These are phyloP conservation scores for Stagonosporopsis chrysanthemi DNA, from an alignment of 2,329 filamentous ascomycete genomes.

Conservation along the genomic window DNA sequence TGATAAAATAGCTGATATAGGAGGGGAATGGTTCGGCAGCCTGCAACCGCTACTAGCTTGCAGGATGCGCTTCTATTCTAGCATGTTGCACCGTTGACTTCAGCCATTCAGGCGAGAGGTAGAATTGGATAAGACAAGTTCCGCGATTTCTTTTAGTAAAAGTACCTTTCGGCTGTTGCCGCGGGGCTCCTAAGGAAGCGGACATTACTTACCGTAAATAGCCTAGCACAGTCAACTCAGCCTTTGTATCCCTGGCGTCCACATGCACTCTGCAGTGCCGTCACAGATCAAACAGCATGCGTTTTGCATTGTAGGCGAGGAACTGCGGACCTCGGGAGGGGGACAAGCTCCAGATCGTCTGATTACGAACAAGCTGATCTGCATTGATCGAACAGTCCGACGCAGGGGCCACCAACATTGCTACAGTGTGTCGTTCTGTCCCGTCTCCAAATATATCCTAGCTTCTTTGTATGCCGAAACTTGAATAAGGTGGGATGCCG, in stretches of 20 bases:
- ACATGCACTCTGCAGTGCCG: not conserved
- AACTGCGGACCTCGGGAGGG: not conserved
- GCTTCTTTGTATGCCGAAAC: not conserved
- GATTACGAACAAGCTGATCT: not conserved
- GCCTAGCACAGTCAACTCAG: not conserved
- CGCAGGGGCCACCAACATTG: not conserved
- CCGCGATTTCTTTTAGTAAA: not conserved
- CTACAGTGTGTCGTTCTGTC: not conserved
- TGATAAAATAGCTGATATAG: not conserved
- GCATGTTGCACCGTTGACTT: not conserved
- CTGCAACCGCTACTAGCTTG: not conserved
- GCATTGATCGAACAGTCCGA: not conserved
- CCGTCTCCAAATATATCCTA: not conserved
- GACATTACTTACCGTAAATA: slow-evolving; percentile 9
- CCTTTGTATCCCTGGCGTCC: not conserved
- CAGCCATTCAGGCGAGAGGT: not conserved
- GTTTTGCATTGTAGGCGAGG: too few species aligned
- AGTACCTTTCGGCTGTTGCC: not conserved
- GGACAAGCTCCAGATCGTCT: not conserved
- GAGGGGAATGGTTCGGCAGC: not conserved
- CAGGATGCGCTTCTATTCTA: not conserved
- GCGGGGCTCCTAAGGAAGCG: not conserved
- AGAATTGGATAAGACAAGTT: not conserved
- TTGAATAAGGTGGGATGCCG: too few species aligned
- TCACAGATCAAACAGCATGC: too few species aligned